A percentile compares a stretch with the other conserved stretches of the same genome.
Evolutionary conservation across 148 eudicot species (phyloP).

Genomic region (Heliamphora exappendiculata): DNA sequence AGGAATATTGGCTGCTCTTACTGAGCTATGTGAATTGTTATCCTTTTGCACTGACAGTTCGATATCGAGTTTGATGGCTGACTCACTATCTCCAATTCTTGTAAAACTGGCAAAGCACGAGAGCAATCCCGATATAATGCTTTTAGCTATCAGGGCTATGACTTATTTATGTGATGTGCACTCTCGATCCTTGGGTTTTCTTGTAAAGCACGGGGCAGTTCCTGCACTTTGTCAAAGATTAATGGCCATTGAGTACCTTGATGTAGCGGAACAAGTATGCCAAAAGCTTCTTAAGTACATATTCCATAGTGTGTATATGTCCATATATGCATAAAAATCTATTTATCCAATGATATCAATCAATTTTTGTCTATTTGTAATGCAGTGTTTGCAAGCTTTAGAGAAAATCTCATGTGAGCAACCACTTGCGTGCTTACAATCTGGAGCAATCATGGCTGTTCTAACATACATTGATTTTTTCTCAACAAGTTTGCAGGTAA

Average conservation of each 20-base stretch:
- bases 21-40: slow-evolving; percentile 78
- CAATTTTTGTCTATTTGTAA: slow-evolving; percentile 13
- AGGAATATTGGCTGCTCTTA: slow-evolving; percentile 56
- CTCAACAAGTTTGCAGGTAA: slow-evolving; percentile 84
- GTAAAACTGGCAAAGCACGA: slow-evolving; percentile 68
- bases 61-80: slow-evolving; percentile 47
- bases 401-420: slow-evolving; percentile 88
- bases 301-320: background rate
- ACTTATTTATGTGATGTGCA: slow-evolving; percentile 82
- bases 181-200: slow-evolving; percentile 52
- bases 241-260: slow-evolving; percentile 63
- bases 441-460: slow-evolving; percentile 88
- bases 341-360: background rate
- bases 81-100: slow-evolving; percentile 56
- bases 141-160: slow-evolving; percentile 78
- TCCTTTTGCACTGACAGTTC: slow-evolving; percentile 68
- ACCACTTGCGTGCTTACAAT: slow-evolving; percentile 65
- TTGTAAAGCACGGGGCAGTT: slow-evolving; percentile 68
- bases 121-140: slow-evolving; percentile 69
- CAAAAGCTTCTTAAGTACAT: background rate
- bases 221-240: slow-evolving; percentile 78
- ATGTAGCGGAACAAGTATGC: slow-evolving; percentile 93
- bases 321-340: background rate
- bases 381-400: slow-evolving; percentile 96
- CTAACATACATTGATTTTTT: slow-evolving; percentile 80